Conservation (phyloP, 2,329 filamentous ascomycete species). For the Hymenoscyphus scutula region DNA sequence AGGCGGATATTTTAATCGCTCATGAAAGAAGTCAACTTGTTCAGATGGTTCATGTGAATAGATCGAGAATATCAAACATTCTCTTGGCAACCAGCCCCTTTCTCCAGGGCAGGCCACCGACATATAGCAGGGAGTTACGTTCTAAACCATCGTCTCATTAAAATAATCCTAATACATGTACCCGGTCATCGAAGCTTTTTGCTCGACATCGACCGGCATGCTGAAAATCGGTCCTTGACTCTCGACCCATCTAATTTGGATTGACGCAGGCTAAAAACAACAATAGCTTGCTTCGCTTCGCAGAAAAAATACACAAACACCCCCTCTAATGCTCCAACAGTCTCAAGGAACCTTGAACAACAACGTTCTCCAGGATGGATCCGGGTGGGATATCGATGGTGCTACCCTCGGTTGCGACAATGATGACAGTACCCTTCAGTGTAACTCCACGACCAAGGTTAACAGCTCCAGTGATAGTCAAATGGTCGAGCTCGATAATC, state of each 20-base stretch:
- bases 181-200: slow-evolving; percentile 9
- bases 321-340: slow-evolving; percentile 60
- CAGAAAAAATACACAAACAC: slow-evolving; percentile 12
- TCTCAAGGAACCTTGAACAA: slow-evolving; percentile 93
- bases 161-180: slow-evolving; percentile 14
- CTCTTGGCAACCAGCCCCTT: not conserved
- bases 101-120: not conserved
- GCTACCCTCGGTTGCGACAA: slow-evolving; percentile 94
- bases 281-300: slow-evolving; percentile 5
- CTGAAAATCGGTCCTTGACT: slow-evolving; percentile 8
- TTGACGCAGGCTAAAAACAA: slow-evolving; percentile 14
- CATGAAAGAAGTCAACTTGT: not conserved
- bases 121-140: not conserved
- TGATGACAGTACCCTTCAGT: slow-evolving; percentile 97
- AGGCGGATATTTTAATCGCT: not conserved
- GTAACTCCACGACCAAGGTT: slow-evolving; percentile 95
- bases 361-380: slow-evolving; percentile 96
- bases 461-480: slow-evolving; percentile 96
- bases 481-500: slow-evolving; percentile 88
- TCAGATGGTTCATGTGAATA: not conserved
- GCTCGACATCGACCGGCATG: slow-evolving; percentile 9
- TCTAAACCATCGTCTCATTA: slow-evolving; percentile 16
- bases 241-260: slow-evolving; percentile 1
- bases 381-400: slow-evolving; percentile 97
- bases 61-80: not conserved